These are phyloP conservation scores for Kuraishia piskuri DNA, from an alignment of 805 yeast genomes.

Conservation along the genomic window DNA sequence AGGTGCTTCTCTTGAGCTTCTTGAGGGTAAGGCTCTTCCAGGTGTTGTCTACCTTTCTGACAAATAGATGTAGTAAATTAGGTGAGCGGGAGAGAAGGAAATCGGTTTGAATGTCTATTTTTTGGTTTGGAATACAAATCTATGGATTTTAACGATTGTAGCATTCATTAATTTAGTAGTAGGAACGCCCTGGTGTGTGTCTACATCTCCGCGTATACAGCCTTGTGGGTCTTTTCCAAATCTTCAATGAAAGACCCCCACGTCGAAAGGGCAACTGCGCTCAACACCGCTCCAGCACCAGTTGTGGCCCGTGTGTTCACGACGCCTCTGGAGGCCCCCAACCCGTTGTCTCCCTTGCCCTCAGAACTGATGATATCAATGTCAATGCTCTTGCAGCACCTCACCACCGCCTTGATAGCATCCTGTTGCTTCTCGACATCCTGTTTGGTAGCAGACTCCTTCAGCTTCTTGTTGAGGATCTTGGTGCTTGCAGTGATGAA, in stretches of 20 bases:
- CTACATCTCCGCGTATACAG: neutral
- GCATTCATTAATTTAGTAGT: neutral
- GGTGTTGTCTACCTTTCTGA: conserved; percentile 92
- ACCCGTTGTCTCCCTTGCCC: neutral
- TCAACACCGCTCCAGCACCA: neutral
- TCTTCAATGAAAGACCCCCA: neutral
- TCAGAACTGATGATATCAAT: conserved; percentile 1
- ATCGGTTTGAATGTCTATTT: neutral
- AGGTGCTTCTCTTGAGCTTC: conserved; percentile 97
- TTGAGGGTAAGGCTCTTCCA: conserved; percentile 97
- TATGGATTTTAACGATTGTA: neutral
- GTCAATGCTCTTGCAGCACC: conserved; percentile 19
- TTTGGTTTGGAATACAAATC: neutral
- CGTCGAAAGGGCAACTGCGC: neutral
- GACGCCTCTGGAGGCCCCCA: neutral
- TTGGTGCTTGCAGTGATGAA: conserved; percentile 30
- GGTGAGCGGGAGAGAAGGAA: neutral
- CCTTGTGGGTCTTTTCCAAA: neutral
- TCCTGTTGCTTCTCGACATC: conserved; percentile 53
- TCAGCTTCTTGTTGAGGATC: conserved; percentile 37
- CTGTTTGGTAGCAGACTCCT: conserved; percentile 59
- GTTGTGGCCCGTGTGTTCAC: neutral
- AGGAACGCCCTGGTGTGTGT: too few relatives aligned
- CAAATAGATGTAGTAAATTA: conserved; percentile 30
- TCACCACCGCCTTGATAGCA: conserved; percentile 19